Evolutionary conservation across 2,329 filamentous ascomycete genomes (phyloP), one percentile per base, ranked within the genome.

Genomic region (Xylaria sp.): DNA sequence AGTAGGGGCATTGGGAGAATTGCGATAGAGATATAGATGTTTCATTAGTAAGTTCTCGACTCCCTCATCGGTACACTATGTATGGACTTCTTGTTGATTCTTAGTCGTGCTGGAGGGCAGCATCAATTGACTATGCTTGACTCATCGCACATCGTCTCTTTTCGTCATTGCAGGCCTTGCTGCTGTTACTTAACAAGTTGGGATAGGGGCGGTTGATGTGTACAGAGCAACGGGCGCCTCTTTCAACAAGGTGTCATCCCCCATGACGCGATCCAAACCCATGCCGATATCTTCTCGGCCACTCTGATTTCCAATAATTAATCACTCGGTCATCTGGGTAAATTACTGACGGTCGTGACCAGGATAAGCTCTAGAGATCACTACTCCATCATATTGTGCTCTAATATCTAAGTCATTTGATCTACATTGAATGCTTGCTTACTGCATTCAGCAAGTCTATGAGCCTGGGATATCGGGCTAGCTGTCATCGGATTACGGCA

Each of bases 1-100:
- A 87, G 85, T 72, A 81, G 86, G 1, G 86, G 86, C 0, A 75
- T 86, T 46, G 85, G 85, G 3, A 78, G 79, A 52, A 86, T 88
- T 56, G 78, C 78, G 1, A 80, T 88, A 62, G 84, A 86, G 72
- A 80, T 86, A 10, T 86, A 76, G 78, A 39, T n/a, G 78, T 41
- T 23, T 31, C 33, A n/a, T 49, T 31, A n/a, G 39, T 41, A 8
- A 41, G 48, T 23, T 18, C 9, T 54, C 2, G n/a, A 52, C n/a
- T 49, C 3, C 12, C 12, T 20, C 0, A 12, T 4, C 33, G 15
- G 28, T 8, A 5, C 9, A 23, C 13, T 33, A 33, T 13, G 15
- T 12, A 12, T 13, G 15, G 6, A 25, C 28, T 12, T 1, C 7
- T 57, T 41, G 9, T 33, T 59, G 23, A 51, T 10, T 25, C 23